Percentiles rank a stretch among this genome's conserved stretches.
Evolutionary conservation across 1,284 basidiomycete genomes (phyloP).

Genomic region (Megacollybia platyphylla): DNA sequence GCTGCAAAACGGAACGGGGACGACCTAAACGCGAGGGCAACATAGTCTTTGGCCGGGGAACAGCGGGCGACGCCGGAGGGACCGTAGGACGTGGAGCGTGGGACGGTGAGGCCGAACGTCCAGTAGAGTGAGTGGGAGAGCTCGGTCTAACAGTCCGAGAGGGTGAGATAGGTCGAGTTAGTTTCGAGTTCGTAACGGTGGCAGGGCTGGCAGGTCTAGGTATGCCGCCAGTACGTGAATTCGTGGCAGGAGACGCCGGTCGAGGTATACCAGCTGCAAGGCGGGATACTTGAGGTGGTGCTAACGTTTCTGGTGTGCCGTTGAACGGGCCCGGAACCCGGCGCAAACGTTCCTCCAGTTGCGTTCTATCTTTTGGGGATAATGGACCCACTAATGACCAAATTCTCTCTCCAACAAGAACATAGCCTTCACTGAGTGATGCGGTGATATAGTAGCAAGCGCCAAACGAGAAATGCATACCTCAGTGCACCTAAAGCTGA

Average conservation of each 20-base stretch:
- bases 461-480: conserved; percentile 17
- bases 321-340: conserved; percentile 60
- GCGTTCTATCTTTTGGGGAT: conserved; percentile 79
- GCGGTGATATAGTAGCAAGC: conserved; percentile 6
- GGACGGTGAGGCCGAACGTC: conserved; percentile 38
- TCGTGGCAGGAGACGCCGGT: conserved; percentile 41
- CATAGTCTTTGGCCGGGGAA: conserved; percentile 45
- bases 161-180: conserved; percentile 55
- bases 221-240: conserved; percentile 28
- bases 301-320: conserved; percentile 26
- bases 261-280: conserved; percentile 33
- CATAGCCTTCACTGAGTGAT: conserved; percentile 61
- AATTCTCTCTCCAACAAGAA: conserved; percentile 75
- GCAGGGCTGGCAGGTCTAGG: conserved; percentile 59
- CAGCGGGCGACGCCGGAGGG: conserved; percentile 22
- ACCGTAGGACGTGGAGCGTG: conserved; percentile 13
- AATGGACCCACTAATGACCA: conserved; percentile 72
- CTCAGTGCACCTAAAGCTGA: conserved; percentile 71
- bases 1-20: conserved; percentile 31
- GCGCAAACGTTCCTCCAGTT: conserved; percentile 82
- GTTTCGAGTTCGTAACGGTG: conserved; percentile 32
- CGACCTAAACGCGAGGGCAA: conserved; percentile 60
- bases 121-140: conserved; percentile 29
- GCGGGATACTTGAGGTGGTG: conserved; percentile 36
- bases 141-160: conserved; percentile 30